Evolutionary conservation across 73 alveolate species (phyloP), one percentile per base, ranked within the genome.

Genomic region (Paramecium octaurelia): DNA sequence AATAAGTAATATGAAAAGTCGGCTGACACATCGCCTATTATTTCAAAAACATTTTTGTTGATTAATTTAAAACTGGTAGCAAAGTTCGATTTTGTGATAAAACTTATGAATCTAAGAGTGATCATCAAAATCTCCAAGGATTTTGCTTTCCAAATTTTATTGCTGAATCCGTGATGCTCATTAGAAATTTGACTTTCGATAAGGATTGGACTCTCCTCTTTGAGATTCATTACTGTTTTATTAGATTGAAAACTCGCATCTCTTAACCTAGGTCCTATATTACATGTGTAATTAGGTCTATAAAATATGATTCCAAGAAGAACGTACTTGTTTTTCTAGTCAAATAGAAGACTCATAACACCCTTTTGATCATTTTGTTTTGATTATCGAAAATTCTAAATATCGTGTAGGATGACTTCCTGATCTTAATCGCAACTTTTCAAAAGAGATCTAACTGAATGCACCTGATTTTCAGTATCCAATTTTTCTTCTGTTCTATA

Each of bases 41-140:
- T 75, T 34, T 75, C 88, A 42, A 75, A 75, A 12, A 75, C 60
- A 42, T 42, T 29, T 38, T 20, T 75, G 24, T 75, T 75, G 18
- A 75, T 42, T 42, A 75, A 75, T 42, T 42, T 75, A 38, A 75
- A 75, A 42, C 88, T 75, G 11, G 88, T 42, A 35, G 88, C 88
- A 75, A 75, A 75, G 14, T 75, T 75, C 38, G 88, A 75, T 75
- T 75, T 75, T n/a, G 88, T 75, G 29, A 75, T 75, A 75, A 75
- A 75, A 35, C 88, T 75, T 18, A 75, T 75, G 40, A 75, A 75
- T 20, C 88, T 75, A 12, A 75, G 14, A 23, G 60, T 75, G 0
- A 75, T 35, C 58, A 75, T 75, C 9, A 35, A 36, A 8, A 75
- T 75, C 20, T 75, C 60, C 11, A 75, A 75, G 18, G 68, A 69